A percentile compares a stretch with the other conserved stretches of the same genome.
Conservation (phyloP, 257 asterid species). For the Gynochthodes officinalis region DNA sequence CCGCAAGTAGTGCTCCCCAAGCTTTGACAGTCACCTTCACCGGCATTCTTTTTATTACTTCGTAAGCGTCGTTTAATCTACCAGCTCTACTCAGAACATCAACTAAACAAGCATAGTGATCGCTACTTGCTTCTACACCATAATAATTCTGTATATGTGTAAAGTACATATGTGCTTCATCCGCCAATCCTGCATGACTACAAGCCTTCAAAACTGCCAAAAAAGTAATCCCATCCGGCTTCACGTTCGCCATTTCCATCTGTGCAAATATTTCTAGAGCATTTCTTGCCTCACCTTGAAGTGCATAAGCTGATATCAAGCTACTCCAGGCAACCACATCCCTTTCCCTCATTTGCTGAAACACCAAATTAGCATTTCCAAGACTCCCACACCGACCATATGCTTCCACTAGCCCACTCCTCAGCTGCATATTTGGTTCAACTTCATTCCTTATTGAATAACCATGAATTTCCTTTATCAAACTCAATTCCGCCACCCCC, state of each 20-base stretch:
- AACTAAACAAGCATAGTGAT: slow-evolving; percentile 47
- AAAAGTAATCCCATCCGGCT: slow-evolving; percentile 44
- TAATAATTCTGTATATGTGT: slow-evolving; percentile 25
- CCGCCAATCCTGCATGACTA: slow-evolving; percentile 48
- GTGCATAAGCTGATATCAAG: slow-evolving; percentile 43
- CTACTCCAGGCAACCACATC: slow-evolving; percentile 57
- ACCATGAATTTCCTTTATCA: slow-evolving; percentile 42
- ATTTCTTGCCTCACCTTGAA: slow-evolving; percentile 35
- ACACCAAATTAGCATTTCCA: slow-evolving; percentile 28
- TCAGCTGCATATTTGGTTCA: slow-evolving; percentile 30
- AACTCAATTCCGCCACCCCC: slow-evolving; percentile 29
- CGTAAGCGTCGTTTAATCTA: slow-evolving; percentile 40
- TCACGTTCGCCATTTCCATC: slow-evolving; percentile 39
- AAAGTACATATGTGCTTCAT: slow-evolving; percentile 37
- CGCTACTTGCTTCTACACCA: slow-evolving; percentile 37
- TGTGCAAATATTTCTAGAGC: slow-evolving; percentile 31
- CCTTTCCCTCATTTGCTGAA: slow-evolving; percentile 27
- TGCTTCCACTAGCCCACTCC: slow-evolving; percentile 46
- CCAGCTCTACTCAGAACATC: slow-evolving; percentile 51
- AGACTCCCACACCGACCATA: slow-evolving; percentile 51
- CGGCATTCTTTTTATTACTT: slow-evolving; percentile 37
- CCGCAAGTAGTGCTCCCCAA: slow-evolving; percentile 55
- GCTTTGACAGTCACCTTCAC: slow-evolving; percentile 46
- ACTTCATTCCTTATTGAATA: slow-evolving; percentile 32
- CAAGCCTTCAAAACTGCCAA: slow-evolving; percentile 51